phyloP scores from a whole-genome alignment of 345 rosid genomes.

The Passiflora organensis region DNA sequence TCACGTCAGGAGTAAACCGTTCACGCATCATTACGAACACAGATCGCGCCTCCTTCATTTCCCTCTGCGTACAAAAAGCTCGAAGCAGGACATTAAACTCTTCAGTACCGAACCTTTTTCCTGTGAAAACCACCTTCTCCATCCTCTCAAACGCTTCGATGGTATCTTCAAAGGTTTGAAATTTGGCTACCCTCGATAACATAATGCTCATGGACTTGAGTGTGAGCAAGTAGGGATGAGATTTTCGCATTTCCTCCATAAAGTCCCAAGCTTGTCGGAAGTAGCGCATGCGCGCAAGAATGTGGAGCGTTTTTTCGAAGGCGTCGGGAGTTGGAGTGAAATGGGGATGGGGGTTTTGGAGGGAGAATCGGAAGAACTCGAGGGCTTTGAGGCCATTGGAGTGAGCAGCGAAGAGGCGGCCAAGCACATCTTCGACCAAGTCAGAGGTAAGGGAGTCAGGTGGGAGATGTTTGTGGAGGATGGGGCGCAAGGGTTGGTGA shows the following conservation, averaged over 20 bases:
- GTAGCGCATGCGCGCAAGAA: constrained; percentile 74
- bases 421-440: constrained; percentile 63
- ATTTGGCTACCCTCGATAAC: constrained; percentile 60
- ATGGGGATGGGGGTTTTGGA: constrained; percentile 24
- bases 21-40: constrained; percentile 55
- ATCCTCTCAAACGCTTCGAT: constrained; percentile 56
- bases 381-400: constrained; percentile 85
- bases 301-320: constrained; percentile 80
- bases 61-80: constrained; percentile 63
- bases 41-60: constrained; percentile 77
- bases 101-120: constrained; percentile 47
- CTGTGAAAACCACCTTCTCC: constrained; percentile 53
- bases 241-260: constrained; percentile 43
- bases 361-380: constrained; percentile 60
- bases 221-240: constrained; percentile 46
- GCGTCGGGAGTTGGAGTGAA: constrained; percentile 47
- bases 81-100: constrained; percentile 74
- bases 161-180: constrained; percentile 62
- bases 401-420: constrained; percentile 80
- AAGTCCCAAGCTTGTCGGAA: constrained; percentile 83
- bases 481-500: constrained; percentile 45
- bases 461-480: constrained; percentile 38
- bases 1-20: constrained; percentile 50
- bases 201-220: constrained; percentile 79
- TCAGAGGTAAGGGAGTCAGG: constrained; percentile 27